Evolutionary conservation across 2,329 filamentous ascomycete genomes (phyloP), one percentile per base, ranked within the genome.

Genomic region (Capronia americana): DNA sequence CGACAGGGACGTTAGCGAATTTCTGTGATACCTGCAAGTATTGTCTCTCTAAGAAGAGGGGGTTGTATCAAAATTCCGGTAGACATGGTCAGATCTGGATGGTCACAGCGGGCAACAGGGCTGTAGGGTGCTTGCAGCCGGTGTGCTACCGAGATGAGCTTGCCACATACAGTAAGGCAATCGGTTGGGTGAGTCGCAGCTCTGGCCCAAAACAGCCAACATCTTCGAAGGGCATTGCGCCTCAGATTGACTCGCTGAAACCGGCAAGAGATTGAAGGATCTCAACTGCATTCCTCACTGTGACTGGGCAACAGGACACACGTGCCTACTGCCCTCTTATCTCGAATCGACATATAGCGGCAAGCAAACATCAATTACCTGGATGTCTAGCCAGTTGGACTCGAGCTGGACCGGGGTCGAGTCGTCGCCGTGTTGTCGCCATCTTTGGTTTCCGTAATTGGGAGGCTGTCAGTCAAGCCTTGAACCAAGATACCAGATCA

Each of bases 61-160:
- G 14, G 26, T 12, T 14, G 8, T 8, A 17, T 11, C 0, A 44
- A 14, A 26, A 10, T 12, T 7, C 55, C n/a, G 30, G 20, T 38
- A 23, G 30, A 4, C 5, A 5, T 32, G 54, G 28, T 17, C 14
- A 56, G 23, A 38, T n/a, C 30, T 23, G 23, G 54, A 23, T 34
- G 20, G 20, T n/a, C 34, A 17, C 34, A 44, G 32, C 20, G 44
- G 44, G 32, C 32, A 23, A 23, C 20, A 57, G 14, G 30, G 20
- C 20, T 12, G 55, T 44, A 6, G 20, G 24, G 23, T 44, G n/a
- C 34, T 28, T 23, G 23, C 20, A 28, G 55, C 55, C 34, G 20
- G 3, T 17, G 12, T 57, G 8, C 32, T 57, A 44, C n/a, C n/a
- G 34, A 57, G 55, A 41, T n/a, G 55, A 44, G 8, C 20, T 57